Conservation (phyloP, 129 eudicot species). For the Tagetes erecta region DNA sequence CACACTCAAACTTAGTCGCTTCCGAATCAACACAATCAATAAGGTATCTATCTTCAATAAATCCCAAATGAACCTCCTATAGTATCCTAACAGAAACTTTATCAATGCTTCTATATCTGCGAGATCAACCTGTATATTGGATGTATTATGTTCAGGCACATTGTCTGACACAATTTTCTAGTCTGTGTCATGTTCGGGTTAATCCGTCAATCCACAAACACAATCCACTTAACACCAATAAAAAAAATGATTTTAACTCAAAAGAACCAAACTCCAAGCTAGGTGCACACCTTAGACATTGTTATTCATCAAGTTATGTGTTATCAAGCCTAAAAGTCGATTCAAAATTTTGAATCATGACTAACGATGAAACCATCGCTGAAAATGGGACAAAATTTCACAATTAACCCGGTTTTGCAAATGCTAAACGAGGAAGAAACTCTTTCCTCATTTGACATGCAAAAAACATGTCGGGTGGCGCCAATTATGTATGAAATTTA, state of each 20-base stretch:
- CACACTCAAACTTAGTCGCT: too few relatives aligned
- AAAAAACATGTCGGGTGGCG: background rate
- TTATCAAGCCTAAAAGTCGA: background rate
- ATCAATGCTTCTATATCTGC: too few relatives aligned
- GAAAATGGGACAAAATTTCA: constrained; percentile 1
- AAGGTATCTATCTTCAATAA: too few relatives aligned
- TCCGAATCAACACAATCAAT: too few relatives aligned
- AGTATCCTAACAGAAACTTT: too few relatives aligned
- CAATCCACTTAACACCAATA: too few relatives aligned
- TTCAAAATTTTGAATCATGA: background rate
- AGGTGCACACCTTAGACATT: background rate
- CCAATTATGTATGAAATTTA: constrained; percentile 25
- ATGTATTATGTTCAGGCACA: too few relatives aligned
- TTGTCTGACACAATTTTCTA: too few relatives aligned
- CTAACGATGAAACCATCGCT: constrained; percentile 6
- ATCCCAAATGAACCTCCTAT: too few relatives aligned
- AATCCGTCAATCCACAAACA: too few relatives aligned
- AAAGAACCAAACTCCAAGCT: background rate
- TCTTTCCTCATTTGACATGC: constrained; percentile 9
- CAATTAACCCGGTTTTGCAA: constrained; percentile 18
- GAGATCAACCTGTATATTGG: too few relatives aligned
- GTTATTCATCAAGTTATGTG: background rate
- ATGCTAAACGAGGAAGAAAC: constrained; percentile 16
- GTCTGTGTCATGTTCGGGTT: too few relatives aligned
- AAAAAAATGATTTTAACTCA: background rate